phyloP scores from a whole-genome alignment of 305 asterid species.

The Fraxinus velutina region DNA sequence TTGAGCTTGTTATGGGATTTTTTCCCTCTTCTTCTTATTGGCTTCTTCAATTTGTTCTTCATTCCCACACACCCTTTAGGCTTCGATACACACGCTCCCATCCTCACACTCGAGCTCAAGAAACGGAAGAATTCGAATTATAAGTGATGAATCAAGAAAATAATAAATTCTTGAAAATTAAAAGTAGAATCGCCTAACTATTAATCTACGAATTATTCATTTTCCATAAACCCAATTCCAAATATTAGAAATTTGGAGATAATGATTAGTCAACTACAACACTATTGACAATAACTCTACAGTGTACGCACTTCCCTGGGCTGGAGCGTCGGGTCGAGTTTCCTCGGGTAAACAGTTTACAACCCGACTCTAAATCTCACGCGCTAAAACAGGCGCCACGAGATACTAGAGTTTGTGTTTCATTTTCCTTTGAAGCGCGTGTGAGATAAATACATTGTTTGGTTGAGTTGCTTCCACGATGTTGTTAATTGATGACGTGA shows the following conservation, averaged over 20 bases:
- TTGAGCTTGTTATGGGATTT: conserved; percentile 46
- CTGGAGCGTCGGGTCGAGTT: conserved; percentile 15
- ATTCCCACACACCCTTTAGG: conserved; percentile 62
- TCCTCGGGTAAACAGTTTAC: background rate
- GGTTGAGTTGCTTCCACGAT: conserved; percentile 1
- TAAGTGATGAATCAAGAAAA: conserved; percentile 10
- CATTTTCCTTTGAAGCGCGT: background rate
- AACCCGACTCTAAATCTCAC: background rate
- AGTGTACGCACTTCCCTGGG: conserved; percentile 33
- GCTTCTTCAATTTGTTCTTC: conserved; percentile 42
- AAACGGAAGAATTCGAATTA: background rate
- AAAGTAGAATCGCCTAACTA: conserved; percentile 36
- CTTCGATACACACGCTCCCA: conserved; percentile 84
- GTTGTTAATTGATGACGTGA: too few relatives aligned
- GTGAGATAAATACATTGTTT: background rate
- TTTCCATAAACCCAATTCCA: background rate
- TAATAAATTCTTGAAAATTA: conserved; percentile 20
- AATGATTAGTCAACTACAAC: conserved; percentile 39
- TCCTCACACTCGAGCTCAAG: conserved; percentile 13
- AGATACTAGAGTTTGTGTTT: background rate
- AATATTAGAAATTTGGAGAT: background rate
- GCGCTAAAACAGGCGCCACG: background rate
- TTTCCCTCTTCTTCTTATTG: conserved; percentile 38
- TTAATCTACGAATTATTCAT: conserved; percentile 15
- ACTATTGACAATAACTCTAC: conserved; percentile 25